phyloP scores from a whole-genome alignment of 208 protist genomes.

The Wallacemonas sp. region DNA sequence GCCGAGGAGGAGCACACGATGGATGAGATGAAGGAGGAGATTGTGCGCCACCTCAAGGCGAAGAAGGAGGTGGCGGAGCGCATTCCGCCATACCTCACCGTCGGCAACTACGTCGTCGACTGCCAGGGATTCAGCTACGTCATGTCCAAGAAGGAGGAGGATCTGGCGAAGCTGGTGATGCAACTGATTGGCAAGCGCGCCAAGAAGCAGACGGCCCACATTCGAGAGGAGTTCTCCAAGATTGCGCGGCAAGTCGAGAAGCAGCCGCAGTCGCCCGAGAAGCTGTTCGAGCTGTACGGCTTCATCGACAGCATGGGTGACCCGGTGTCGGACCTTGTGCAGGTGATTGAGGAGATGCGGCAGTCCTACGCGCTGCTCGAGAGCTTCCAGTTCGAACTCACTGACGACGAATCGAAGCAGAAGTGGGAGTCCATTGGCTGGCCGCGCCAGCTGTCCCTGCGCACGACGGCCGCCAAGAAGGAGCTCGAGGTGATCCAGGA shows the following conservation, averaged over 20 bases:
- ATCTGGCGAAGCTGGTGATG: conserved; percentile 92
- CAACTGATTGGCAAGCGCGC: conserved; percentile 89
- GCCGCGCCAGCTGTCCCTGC: conserved; percentile 87
- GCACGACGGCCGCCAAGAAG: conserved; percentile 75
- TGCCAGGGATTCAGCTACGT: conserved; percentile 92
- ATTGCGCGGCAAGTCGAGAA: conserved; percentile 85
- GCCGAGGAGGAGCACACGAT: conserved; percentile 81
- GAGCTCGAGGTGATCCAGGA: conserved; percentile 92
- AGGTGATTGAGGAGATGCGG: conserved; percentile 88
- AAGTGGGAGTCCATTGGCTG: conserved; percentile 95
- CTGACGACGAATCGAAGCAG: conserved; percentile 91
- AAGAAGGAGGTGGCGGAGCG: conserved; percentile 88
- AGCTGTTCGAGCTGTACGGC: conserved; percentile 88
- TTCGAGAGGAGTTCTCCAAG: conserved; percentile 86
- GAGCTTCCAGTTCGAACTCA: conserved; percentile 91
- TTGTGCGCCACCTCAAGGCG: conserved; percentile 84
- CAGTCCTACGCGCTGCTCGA: conserved; percentile 94
- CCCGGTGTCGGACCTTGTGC: conserved; percentile 65
- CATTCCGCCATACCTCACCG: conserved; percentile 90
- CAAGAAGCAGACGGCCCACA: conserved; percentile 63
- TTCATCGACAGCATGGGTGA: conserved; percentile 89
- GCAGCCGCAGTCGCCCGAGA: conserved; percentile 85
- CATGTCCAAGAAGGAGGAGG: conserved; percentile 93
- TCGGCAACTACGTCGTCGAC: conserved; percentile 95
- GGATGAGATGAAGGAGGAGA: conserved; percentile 93